Evolutionary conservation across 2,329 filamentous ascomycete genomes (phyloP).

Genomic region (Emergomyces pasteurianus): DNA sequence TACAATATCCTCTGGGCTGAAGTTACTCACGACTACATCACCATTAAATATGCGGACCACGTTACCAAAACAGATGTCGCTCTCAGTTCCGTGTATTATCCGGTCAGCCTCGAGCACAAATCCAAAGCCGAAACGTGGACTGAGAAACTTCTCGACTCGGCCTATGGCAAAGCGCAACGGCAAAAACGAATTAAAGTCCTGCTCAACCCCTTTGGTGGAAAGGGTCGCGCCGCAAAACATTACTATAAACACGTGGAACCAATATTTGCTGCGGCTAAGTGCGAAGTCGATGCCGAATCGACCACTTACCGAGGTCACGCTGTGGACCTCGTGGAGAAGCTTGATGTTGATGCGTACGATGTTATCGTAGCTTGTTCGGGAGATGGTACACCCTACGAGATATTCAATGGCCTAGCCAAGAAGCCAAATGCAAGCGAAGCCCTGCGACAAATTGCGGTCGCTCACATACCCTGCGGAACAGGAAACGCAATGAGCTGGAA

Average conservation of each 20-base stretch:
- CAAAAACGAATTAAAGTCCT: constrained; percentile 75
- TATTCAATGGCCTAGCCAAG: constrained; percentile 82
- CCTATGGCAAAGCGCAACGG: constrained; percentile 58
- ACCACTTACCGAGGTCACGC: constrained; percentile 68
- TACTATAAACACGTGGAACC: constrained; percentile 69
- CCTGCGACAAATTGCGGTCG: constrained; percentile 64
- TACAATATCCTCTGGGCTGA: constrained; percentile 80
- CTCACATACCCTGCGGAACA: constrained; percentile 81
- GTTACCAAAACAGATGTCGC: constrained; percentile 48
- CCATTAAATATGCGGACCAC: constrained; percentile 59
- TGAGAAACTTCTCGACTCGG: constrained; percentile 50
- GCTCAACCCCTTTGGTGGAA: constrained; percentile 82
- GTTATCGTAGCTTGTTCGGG: constrained; percentile 82
- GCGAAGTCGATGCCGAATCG: constrained; percentile 59
- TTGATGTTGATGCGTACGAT: constrained; percentile 73
- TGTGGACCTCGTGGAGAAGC: constrained; percentile 57
- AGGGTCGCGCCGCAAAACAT: constrained; percentile 59
- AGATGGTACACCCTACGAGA: constrained; percentile 82
- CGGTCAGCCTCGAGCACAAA: constrained; percentile 41
- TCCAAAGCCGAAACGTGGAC: constrained; percentile 49
- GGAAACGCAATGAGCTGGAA: constrained; percentile 93
- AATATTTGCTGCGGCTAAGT: constrained; percentile 69
- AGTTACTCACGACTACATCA: constrained; percentile 46
- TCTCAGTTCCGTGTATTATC: constrained; percentile 50
- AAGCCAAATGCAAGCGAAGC: constrained; percentile 64